These are phyloP conservation scores for Pleurotus ostreatus DNA, from an alignment of 768 basidiomycete species.

Conservation along the genomic window DNA sequence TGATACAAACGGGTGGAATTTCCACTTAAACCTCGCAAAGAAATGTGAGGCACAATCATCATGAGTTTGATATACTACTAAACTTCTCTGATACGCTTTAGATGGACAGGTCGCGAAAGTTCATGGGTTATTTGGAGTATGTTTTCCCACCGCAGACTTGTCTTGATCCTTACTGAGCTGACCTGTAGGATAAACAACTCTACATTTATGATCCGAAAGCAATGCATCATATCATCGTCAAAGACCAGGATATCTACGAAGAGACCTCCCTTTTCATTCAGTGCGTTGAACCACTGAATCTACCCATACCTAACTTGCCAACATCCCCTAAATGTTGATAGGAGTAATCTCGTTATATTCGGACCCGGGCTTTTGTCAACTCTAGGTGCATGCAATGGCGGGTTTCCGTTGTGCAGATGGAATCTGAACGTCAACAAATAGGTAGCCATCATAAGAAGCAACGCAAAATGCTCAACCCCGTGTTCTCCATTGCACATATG, in stretches of 20 bases:
- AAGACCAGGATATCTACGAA: slow-evolving; percentile 32
- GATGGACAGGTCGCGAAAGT: slow-evolving; percentile 29
- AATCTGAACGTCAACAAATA: slow-evolving; percentile 3
- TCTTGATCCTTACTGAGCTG: background rate
- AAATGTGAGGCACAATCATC: slow-evolving; percentile 22
- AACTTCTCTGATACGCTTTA: slow-evolving; percentile 5
- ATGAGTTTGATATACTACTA: no score
- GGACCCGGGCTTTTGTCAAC: slow-evolving; percentile 24
- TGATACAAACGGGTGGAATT: slow-evolving; percentile 30
- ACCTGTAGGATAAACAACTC: slow-evolving; percentile 26
- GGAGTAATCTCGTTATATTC: slow-evolving; percentile 18
- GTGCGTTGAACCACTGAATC: slow-evolving; percentile 11
- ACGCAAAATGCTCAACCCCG: slow-evolving; percentile 31
- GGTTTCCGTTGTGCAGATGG: no score
- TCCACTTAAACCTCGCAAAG: slow-evolving; percentile 26
- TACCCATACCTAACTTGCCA: no score
- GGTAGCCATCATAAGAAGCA: slow-evolving; percentile 28
- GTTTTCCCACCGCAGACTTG: slow-evolving; percentile 2
- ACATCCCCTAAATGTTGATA: slow-evolving; percentile 8
- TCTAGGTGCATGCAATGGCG: slow-evolving; percentile 13
- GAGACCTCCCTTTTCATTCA: slow-evolving; percentile 30
- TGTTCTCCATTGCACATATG: slow-evolving; percentile 30
- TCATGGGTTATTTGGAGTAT: slow-evolving; percentile 30
- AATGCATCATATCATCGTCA: slow-evolving; percentile 31
- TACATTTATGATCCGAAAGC: slow-evolving; percentile 35